Percentiles rank a stretch among this genome's conserved stretches.
Evolutionary conservation across 225 moss, liverwort and hornwort genomes (phyloP).

Genomic region (Polytrichum commune): DNA sequence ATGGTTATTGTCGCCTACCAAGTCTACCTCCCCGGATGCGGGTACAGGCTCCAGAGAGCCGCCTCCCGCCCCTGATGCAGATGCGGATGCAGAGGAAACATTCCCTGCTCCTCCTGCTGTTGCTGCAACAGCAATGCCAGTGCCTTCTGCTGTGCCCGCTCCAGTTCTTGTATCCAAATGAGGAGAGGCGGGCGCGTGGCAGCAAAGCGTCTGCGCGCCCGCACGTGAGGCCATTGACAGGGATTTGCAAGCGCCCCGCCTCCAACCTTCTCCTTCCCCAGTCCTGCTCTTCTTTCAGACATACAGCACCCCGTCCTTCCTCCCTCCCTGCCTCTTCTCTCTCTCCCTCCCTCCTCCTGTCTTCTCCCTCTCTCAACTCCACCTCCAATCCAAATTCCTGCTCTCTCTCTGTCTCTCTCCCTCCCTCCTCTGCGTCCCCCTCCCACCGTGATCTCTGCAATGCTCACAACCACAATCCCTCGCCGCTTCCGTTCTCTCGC

Average conservation of each 20-base stretch:
- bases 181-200: constrained; percentile 82
- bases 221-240: constrained; percentile 98
- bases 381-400: no score
- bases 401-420: no score
- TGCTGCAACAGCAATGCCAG: not conserved
- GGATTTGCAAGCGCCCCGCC: constrained; percentile 88
- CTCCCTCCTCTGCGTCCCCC: no score
- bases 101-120: not conserved
- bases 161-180: constrained; percentile 34
- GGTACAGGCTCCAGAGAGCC: constrained; percentile 43
- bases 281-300: constrained; percentile 88
- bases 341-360: no score
- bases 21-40: constrained; percentile 49
- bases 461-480: no score
- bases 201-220: constrained; percentile 97
- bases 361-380: no score
- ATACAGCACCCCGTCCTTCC: constrained; percentile 81
- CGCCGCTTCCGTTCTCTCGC: no score
- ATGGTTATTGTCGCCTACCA: constrained; percentile 14
- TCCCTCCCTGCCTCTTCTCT: not conserved
- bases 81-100: not conserved
- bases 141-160: constrained; percentile 3
- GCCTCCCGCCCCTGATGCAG: not conserved
- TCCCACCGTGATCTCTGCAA: no score
- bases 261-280: constrained; percentile 77